Base-by-base conservation (phyloP, 208 protist species). In the Acanthamoeba quina region DNA sequence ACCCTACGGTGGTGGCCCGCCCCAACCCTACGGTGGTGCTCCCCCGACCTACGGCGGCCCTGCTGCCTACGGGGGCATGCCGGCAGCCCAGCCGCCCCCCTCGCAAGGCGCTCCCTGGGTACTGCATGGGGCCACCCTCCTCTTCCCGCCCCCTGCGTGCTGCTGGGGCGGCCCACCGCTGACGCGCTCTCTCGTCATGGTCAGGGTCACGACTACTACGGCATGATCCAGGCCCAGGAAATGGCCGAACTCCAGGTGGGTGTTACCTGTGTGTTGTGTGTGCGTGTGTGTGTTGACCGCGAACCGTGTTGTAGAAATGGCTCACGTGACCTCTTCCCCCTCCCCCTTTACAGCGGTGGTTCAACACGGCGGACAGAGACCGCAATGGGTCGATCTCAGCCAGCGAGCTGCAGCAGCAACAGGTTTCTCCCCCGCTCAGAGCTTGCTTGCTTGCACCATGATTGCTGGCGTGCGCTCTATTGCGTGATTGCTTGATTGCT, bases 361-460 rank as follows among this genome's bases (percentile, higher is more conserved):
- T 90, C 58, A 52, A 68, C 5, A 54, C 37, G 64, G 85, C 44
- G n/a, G 85, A 90, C 26, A 68, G 41, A 54, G 85, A 90, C 60
- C 85, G 85, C 34, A 90, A 72, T 37, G 85, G 85, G 5, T 72
- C 62, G 5, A 90, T 90, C 34, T 90, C 85, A 9, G 85, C 85
- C 10, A 10, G 58, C 10, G 85, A 90, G 13, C 41, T 90, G 31
- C 60, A 66, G 54, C 85, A 72, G 31, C 85, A 72, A 47, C 56
- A 58, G 49, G 47, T 89, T 34, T 41, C 24, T 34, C 7, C 31
- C 54, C 10, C 41, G 15, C 74, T 10, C 29, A 10, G 9, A 4
- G 15, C 11, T 17, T 83, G 29, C 74, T 2, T 11, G 7, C 15
- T 47, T 54, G 9, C 31, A n/a, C 24, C 19, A n/a, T 74, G 66